Percentiles rank a stretch among this genome's conserved stretches.
Conservation (phyloP, 2,329 filamentous ascomycete genomes). For the Sarocladium kiliense region DNA sequence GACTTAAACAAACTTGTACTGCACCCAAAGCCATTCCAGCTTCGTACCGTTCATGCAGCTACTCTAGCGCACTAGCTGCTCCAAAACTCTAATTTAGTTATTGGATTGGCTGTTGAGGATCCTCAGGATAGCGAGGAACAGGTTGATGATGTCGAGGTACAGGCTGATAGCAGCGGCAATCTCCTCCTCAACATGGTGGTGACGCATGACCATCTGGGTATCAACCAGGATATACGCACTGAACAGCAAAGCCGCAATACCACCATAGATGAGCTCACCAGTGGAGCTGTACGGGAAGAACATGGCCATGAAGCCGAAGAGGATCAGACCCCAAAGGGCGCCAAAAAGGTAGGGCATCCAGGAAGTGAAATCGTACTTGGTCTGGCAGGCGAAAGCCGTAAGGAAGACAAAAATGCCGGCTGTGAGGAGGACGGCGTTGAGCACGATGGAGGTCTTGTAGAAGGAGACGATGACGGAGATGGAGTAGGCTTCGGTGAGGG, state of each 20-base stretch:
- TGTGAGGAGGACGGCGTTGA: slow-evolving; percentile 87
- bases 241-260: slow-evolving; percentile 79
- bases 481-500: slow-evolving; percentile 85
- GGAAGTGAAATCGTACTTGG: slow-evolving; percentile 94
- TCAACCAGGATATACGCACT: slow-evolving; percentile 93
- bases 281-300: slow-evolving; percentile 85
- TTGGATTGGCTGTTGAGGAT: slow-evolving; percentile 96
- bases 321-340: slow-evolving; percentile 78
- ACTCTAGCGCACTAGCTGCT: neutral
- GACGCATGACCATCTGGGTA: slow-evolving; percentile 90
- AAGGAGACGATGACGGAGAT: slow-evolving; percentile 91
- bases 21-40: neutral
- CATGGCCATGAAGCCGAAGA: slow-evolving; percentile 88
- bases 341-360: slow-evolving; percentile 97
- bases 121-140: slow-evolving; percentile 91
- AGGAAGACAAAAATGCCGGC: slow-evolving; percentile 75
- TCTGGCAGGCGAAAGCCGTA: slow-evolving; percentile 89
- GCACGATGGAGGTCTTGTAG: slow-evolving; percentile 76
- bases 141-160: slow-evolving; percentile 93
- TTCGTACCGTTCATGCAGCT: neutral
- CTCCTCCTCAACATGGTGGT: slow-evolving; percentile 97
- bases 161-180: slow-evolving; percentile 92
- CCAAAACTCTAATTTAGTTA: slow-evolving; percentile 53
- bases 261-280: slow-evolving; percentile 80
- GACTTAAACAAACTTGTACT: neutral